phyloP scores from a whole-genome alignment of 1,284 basidiomycete genomes.

The Exobasidium rhododendri region DNA sequence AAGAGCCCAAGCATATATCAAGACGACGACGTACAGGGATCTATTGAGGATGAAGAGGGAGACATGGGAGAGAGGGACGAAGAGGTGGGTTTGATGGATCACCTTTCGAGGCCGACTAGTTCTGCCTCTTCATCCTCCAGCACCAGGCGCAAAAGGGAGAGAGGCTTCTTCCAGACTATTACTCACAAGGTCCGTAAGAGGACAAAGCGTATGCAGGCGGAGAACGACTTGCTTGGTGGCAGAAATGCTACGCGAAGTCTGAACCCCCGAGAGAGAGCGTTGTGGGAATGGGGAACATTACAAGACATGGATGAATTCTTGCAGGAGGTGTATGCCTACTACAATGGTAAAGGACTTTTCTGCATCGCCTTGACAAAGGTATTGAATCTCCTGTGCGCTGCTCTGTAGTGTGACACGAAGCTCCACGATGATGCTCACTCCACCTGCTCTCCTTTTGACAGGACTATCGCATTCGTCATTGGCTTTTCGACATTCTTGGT shows the following conservation, averaged over 20 bases:
- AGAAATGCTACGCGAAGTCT: slow-evolving; percentile 18
- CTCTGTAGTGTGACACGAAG: slow-evolving; percentile 70
- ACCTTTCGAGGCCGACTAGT: not conserved
- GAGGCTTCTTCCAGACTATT: not conserved
- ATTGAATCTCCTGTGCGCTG: slow-evolving; percentile 71
- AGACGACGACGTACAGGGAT: not conserved
- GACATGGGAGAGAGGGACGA: slow-evolving; percentile 1
- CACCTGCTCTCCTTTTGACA: not conserved
- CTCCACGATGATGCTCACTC: no score
- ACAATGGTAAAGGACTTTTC: slow-evolving; percentile 90
- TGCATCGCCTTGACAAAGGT: slow-evolving; percentile 84
- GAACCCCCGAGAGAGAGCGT: slow-evolving; percentile 58
- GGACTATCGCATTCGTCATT: slow-evolving; percentile 91
- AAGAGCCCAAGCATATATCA: not conserved
- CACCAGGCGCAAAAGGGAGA: not conserved
- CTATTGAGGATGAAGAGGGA: not conserved
- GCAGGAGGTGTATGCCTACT: slow-evolving; percentile 91
- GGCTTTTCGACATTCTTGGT: slow-evolving; percentile 91
- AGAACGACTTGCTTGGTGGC: not conserved
- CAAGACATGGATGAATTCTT: slow-evolving; percentile 92
- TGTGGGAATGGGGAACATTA: slow-evolving; percentile 99
- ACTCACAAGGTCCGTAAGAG: not conserved
- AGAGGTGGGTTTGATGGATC: slow-evolving; percentile 4
- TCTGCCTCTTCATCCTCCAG: slow-evolving; percentile 3
- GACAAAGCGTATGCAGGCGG: not conserved